A percentile compares a stretch with the other conserved stretches of the same genome.
These are phyloP conservation scores for Prinsepia uniflora DNA, from an alignment of 306 rosid genomes.

Conservation along the genomic window DNA sequence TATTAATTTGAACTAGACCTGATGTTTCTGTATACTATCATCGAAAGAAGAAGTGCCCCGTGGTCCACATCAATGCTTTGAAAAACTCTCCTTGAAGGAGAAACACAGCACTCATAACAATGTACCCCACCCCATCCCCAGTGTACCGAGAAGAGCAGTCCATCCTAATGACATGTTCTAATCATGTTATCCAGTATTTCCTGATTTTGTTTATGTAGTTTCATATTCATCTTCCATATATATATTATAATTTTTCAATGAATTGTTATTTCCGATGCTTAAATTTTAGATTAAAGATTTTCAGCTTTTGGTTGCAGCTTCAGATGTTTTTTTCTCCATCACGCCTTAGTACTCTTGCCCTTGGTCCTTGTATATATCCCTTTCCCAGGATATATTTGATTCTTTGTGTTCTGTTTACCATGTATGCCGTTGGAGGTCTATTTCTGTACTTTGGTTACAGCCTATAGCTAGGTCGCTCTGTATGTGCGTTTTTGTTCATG, in stretches of 20 bases:
- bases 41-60: too few relatives aligned
- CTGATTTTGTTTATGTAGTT: background rate
- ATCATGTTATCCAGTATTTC: background rate
- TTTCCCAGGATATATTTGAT: background rate
- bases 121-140: too few relatives aligned
- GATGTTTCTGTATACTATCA: too few relatives aligned
- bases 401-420: background rate
- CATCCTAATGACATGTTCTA: too few relatives aligned
- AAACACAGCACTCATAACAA: too few relatives aligned
- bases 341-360: too few relatives aligned
- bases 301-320: background rate
- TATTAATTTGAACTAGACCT: too few relatives aligned
- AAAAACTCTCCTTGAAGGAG: too few relatives aligned
- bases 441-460: background rate
- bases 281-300: too few relatives aligned
- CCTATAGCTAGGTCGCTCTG: background rate
- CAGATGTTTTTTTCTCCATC: background rate
- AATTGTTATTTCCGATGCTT: background rate
- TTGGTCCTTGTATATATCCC: background rate
- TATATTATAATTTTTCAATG: background rate
- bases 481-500: background rate
- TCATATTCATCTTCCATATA: background rate
- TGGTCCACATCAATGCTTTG: too few relatives aligned
- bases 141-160: too few relatives aligned
- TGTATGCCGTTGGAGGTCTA: background rate